phyloP scores from a whole-genome alignment of 331 rosid species.

The Pyrus hybrid region DNA sequence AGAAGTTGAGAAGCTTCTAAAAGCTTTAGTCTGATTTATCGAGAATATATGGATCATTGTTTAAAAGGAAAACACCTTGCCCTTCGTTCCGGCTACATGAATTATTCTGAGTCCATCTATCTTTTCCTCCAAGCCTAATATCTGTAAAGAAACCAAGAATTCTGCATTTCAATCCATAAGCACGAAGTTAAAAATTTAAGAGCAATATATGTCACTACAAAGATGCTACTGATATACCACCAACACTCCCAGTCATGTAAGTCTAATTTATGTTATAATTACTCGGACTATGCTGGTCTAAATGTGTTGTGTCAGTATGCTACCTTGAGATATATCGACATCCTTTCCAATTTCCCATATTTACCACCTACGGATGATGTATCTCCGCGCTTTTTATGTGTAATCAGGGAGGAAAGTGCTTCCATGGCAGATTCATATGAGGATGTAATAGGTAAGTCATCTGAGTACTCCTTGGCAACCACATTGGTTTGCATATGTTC shows the following conservation, averaged over 20 bases:
- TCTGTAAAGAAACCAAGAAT: constrained; percentile 33
- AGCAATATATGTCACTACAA: neutral
- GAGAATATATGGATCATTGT: neutral
- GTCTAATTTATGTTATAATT: neutral
- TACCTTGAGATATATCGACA: constrained; percentile 63
- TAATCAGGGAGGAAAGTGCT: constrained; percentile 72
- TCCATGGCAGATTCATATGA: constrained; percentile 62
- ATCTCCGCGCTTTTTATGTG: constrained; percentile 48
- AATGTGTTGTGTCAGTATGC: neutral
- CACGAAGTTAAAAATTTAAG: neutral
- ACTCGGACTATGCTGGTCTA: neutral
- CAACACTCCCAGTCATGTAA: neutral
- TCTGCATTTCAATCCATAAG: neutral
- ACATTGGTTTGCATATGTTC: constrained; percentile 22
- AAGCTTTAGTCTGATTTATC: neutral
- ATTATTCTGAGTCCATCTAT: constrained; percentile 52
- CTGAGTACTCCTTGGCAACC: constrained; percentile 18
- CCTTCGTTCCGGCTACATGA: constrained; percentile 85
- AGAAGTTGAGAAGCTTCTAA: neutral
- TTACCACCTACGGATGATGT: constrained; percentile 18
- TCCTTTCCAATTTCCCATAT: constrained; percentile 36
- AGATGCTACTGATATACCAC: neutral
- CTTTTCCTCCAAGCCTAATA: constrained; percentile 52
- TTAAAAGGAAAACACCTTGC: constrained; percentile 44
- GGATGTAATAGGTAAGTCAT: constrained; percentile 16